Conservation (phyloP, 257 asterid species). For the Mentha longifolia region DNA sequence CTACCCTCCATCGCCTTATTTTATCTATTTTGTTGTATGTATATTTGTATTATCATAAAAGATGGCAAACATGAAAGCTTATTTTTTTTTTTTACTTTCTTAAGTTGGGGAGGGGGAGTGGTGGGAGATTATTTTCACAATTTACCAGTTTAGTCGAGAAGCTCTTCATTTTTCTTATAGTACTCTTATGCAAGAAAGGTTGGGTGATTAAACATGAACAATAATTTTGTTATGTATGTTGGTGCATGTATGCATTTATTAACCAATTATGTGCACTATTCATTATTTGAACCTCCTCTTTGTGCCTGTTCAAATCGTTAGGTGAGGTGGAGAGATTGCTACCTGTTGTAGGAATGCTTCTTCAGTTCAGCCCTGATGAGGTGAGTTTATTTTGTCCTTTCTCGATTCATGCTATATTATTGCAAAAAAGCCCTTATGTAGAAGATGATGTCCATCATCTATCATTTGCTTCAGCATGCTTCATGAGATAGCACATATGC, state of each 20-base stretch:
- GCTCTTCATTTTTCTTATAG: not conserved
- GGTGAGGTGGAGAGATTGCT: constrained; percentile 98
- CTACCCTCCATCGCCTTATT: not conserved
- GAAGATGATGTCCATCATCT: constrained; percentile 17
- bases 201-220: not conserved
- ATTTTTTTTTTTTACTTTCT: no score
- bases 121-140: not conserved
- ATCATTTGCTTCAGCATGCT: constrained; percentile 9
- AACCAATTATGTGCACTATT: not conserved
- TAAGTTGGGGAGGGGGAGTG: not conserved
- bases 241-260: constrained; percentile 9
- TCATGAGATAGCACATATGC: constrained; percentile 4
- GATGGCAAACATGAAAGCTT: not conserved
- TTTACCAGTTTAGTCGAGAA: not conserved
- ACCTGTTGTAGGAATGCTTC: constrained; percentile 96
- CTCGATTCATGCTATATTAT: constrained; percentile 1
- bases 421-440: constrained; percentile 2
- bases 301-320: constrained; percentile 33
- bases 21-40: not conserved
- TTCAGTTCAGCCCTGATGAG: constrained; percentile 99
- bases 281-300: constrained; percentile 1
- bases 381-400: constrained; percentile 43
- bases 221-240: not conserved
- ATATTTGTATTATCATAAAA: not conserved
- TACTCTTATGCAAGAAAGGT: not conserved